Conservation (phyloP, 768 basidiomycete species). For the Daedalea quercina region DNA sequence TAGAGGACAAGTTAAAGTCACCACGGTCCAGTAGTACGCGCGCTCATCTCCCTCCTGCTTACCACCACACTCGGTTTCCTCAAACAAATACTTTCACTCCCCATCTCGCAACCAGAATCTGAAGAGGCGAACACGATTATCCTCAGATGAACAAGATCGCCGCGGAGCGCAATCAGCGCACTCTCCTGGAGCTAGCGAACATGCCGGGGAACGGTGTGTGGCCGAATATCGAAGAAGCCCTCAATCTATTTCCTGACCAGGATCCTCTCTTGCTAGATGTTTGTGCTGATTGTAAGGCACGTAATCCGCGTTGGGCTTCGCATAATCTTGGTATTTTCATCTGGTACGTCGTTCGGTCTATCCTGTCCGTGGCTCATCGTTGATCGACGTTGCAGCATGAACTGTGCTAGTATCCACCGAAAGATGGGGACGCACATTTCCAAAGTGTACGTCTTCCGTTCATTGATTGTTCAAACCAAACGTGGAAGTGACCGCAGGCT, state of each 20-base stretch:
- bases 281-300: slow-evolving; percentile 90
- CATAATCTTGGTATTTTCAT: slow-evolving; percentile 86
- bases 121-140: no score
- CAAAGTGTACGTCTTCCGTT: slow-evolving; percentile 65
- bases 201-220: slow-evolving; percentile 77
- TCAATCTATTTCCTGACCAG: no score
- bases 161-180: slow-evolving; percentile 57
- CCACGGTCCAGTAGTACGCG: no score
- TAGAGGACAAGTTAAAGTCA: not conserved
- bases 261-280: slow-evolving; percentile 51
- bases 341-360: slow-evolving; percentile 41
- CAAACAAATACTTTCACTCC: no score
- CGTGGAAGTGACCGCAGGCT: not conserved
- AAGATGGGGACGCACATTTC: slow-evolving; percentile 92
- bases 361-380: not conserved
- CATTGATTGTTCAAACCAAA: not conserved
- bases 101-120: no score
- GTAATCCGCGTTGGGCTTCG: slow-evolving; percentile 84
- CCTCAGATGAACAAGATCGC: slow-evolving; percentile 57
- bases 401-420: slow-evolving; percentile 87
- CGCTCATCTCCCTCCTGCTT: no score
- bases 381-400: slow-evolving; percentile 42
- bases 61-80: no score
- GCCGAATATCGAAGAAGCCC: no score
- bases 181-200: slow-evolving; percentile 59